phyloP scores from a whole-genome alignment of 1,139 yeast species.

The Sugiyamaella sp. region DNA sequence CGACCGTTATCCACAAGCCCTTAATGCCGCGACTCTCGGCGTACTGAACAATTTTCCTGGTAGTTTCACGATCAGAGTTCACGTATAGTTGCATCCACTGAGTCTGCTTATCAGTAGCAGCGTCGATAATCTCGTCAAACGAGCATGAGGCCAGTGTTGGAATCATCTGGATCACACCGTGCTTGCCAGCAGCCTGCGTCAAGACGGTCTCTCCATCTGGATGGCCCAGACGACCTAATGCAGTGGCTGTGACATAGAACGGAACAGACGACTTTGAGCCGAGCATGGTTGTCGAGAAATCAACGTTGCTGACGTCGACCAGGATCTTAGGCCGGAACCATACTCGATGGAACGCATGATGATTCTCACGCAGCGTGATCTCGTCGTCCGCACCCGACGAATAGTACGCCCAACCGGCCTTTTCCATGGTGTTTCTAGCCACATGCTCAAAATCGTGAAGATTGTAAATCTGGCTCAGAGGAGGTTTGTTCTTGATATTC shows the following conservation, averaged over 20 bases:
- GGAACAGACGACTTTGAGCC: constrained; percentile 53
- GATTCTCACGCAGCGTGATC: constrained; percentile 85
- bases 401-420: constrained; percentile 89
- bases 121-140: constrained; percentile 58
- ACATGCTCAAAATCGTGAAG: constrained; percentile 80
- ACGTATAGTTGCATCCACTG: constrained; percentile 95
- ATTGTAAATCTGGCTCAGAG: constrained; percentile 67
- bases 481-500: constrained; percentile 56
- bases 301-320: constrained; percentile 67
- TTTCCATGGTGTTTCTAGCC: constrained; percentile 75
- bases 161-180: constrained; percentile 57
- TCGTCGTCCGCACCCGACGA: constrained; percentile 94
- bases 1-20: constrained; percentile 85
- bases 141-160: constrained; percentile 59
- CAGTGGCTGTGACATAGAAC: constrained; percentile 61
- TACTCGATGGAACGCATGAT: constrained; percentile 80
- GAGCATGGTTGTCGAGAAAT: constrained; percentile 56
- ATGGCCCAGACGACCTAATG: constrained; percentile 58
- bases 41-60: constrained; percentile 61
- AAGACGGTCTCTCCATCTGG: constrained; percentile 58
- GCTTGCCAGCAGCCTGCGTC: constrained; percentile 53
- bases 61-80: constrained; percentile 66
- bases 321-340: constrained; percentile 82
- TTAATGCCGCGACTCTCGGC: constrained; percentile 77
- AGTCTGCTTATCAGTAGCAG: constrained; percentile 54